These are phyloP conservation scores for Vaccinium vitisidaea DNA, from an alignment of 148 eudicot species.

Conservation along the genomic window DNA sequence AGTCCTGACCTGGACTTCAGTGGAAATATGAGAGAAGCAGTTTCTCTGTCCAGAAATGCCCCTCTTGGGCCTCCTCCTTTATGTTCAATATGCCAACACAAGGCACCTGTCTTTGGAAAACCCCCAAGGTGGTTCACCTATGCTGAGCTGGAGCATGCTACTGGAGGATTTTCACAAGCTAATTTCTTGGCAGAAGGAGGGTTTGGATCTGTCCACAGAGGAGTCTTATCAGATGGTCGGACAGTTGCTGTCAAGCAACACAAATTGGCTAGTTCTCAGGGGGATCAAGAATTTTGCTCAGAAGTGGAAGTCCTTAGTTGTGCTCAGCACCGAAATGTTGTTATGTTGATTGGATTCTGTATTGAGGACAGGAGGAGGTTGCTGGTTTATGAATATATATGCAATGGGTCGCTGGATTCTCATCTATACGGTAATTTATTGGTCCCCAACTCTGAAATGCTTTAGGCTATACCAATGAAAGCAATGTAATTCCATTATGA, in stretches of 20 bases:
- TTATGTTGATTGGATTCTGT: slow-evolving; percentile 47
- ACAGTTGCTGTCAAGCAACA: slow-evolving; percentile 53
- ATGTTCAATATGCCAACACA: slow-evolving; percentile 85
- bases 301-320: slow-evolving; percentile 55
- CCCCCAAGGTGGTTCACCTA: slow-evolving; percentile 88
- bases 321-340: slow-evolving; percentile 52
- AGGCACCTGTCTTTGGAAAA: slow-evolving; percentile 84
- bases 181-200: slow-evolving; percentile 93
- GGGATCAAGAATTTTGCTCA: slow-evolving; percentile 53
- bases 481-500: neutral
- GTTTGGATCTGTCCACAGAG: slow-evolving; percentile 53
- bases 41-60: slow-evolving; percentile 61
- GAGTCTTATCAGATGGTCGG: slow-evolving; percentile 45
- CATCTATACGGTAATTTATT: slow-evolving; percentile 43
- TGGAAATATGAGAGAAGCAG: slow-evolving; percentile 74
- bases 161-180: slow-evolving; percentile 74
- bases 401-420: slow-evolving; percentile 48
- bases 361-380: slow-evolving; percentile 45
- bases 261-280: slow-evolving; percentile 51
- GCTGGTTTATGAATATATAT: slow-evolving; percentile 46
- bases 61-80: slow-evolving; percentile 81
- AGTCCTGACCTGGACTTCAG: slow-evolving; percentile 53
- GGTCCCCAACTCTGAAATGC: neutral
- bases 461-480: neutral
- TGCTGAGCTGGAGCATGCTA: slow-evolving; percentile 85